phyloP scores from a whole-genome alignment of 1,284 basidiomycete genomes.

The Cutaneotrichosporon daszewskae region DNA sequence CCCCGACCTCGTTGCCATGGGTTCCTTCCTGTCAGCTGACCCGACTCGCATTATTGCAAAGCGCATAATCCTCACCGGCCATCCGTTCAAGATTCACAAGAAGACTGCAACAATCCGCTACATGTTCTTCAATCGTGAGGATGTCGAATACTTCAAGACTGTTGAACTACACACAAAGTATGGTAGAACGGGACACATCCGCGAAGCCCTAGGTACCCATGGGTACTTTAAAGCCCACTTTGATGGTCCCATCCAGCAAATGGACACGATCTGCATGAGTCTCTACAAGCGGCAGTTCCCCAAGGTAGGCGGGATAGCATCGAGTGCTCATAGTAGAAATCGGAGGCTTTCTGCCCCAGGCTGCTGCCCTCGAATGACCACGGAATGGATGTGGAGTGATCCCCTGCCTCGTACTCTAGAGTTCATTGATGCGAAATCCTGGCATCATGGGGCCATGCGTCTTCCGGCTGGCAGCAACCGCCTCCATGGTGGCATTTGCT shows the following conservation, averaged over 20 bases:
- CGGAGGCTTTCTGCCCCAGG: too few species aligned
- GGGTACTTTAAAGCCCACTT: conserved; percentile 98
- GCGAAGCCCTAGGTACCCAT: conserved; percentile 91
- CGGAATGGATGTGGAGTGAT: neutral
- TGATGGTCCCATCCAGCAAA: conserved; percentile 89
- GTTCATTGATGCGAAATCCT: too few species aligned
- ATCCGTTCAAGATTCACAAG: conserved; percentile 96
- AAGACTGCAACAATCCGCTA: conserved; percentile 96
- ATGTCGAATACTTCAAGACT: conserved; percentile 88
- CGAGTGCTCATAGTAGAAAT: too few species aligned
- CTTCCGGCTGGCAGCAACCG: conserved; percentile 12
- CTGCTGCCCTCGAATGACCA: too few species aligned
- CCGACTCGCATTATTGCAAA: conserved; percentile 90
- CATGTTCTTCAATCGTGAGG: conserved; percentile 96
- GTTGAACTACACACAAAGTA: conserved; percentile 90
- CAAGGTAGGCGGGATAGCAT: conserved; percentile 44
- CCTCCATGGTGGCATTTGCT: conserved; percentile 12
- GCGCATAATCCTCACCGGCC: conserved; percentile 85
- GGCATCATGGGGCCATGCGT: too few species aligned
- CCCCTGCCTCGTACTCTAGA: neutral
- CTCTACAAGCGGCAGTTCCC: conserved; percentile 88
- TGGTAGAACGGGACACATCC: conserved; percentile 85
- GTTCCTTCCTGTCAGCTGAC: conserved; percentile 80
- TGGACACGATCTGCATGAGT: conserved; percentile 90
- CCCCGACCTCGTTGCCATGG: conserved; percentile 82